Base-by-base conservation (phyloP, 352 stramenopile genomes). In the Poterioochromonas sp. region DNA sequence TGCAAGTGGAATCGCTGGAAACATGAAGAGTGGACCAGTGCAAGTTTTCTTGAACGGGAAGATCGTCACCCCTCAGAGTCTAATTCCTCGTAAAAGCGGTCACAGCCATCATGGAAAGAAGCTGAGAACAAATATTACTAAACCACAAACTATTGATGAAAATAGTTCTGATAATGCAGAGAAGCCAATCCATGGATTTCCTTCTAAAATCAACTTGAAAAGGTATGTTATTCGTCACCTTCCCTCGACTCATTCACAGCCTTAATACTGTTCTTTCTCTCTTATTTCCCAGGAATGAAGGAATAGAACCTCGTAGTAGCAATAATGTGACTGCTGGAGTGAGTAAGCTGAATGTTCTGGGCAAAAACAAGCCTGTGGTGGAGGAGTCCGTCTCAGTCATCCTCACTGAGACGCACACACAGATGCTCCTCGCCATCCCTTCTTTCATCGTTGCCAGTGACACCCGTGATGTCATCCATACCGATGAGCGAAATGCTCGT, bases 11-110 rank as follows among this genome's bases (percentile, higher is more conserved):
- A 29, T 15, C 12, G 40, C 20, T 51, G 63, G 35, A 26, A 5
- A 5, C 12, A 68, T 18, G 58, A 47, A 40, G 11, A 29, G 63
- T 5, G 63, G 63, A 12, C 63, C 3, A 32, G 40, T 73, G 11
- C 63, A 73, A 44, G 35, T 73, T 29, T 41, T 73, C n/a, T 73
- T 47, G 2, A 51, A 49, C n/a, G 63, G 63, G 2, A 73, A 73
- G 40, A 73, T 73, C 37, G 63, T 44, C 20, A 73, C 63, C 40
- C 63, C 63, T 32, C 63, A 73, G n/a, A 47, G 20, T 73, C n/a
- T 73, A 29, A 8, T 73, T 20, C 40, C 63, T 5, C 63, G 63
- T 5, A 73, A 73, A 44, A 26, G 11, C 32, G 63, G 11, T 32
- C 29, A 29, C 40, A 49, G 5, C 26, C 5, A 35, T 68, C 12